phyloP scores from a whole-genome alignment of 495 filamentous ascomycete genomes.

The Ascobolus immersus region DNA sequence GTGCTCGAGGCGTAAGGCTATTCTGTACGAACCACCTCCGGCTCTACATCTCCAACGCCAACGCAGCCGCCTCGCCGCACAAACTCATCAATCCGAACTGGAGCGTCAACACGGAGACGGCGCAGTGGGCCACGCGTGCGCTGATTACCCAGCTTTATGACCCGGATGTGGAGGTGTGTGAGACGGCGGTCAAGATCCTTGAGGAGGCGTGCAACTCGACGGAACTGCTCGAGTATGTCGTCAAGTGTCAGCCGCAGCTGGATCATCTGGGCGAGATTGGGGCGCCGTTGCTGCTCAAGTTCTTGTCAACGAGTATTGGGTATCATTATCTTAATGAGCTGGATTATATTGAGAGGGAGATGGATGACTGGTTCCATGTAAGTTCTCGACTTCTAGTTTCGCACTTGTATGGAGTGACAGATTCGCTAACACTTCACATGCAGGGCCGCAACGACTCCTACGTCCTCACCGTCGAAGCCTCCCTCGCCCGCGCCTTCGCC shows the following conservation, averaged over 20 bases:
- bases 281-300: slow-evolving; percentile 62
- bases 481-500: slow-evolving; percentile 65
- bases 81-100: no score
- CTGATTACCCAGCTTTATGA: slow-evolving; percentile 95
- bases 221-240: slow-evolving; percentile 74
- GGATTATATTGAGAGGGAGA: slow-evolving; percentile 94
- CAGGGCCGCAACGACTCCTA: slow-evolving; percentile 80
- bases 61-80: slow-evolving; percentile 7
- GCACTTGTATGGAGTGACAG: not conserved
- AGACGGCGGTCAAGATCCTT: slow-evolving; percentile 81
- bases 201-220: slow-evolving; percentile 91
- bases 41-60: slow-evolving; percentile 10
- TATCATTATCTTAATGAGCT: slow-evolving; percentile 93
- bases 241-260: slow-evolving; percentile 81
- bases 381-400: slow-evolving; percentile 2
- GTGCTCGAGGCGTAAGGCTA: slow-evolving; percentile 35
- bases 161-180: slow-evolving; percentile 86
- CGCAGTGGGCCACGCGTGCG: slow-evolving; percentile 86
- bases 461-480: slow-evolving; percentile 82
- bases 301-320: slow-evolving; percentile 80
- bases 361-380: slow-evolving; percentile 92
- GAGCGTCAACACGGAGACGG: slow-evolving; percentile 23
- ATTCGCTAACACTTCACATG: not conserved
- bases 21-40: slow-evolving; percentile 17
- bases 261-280: slow-evolving; percentile 95